These are phyloP conservation scores for Ceratocystis cacaofunesta DNA, from an alignment of 2,329 filamentous ascomycete species.

Conservation along the genomic window DNA sequence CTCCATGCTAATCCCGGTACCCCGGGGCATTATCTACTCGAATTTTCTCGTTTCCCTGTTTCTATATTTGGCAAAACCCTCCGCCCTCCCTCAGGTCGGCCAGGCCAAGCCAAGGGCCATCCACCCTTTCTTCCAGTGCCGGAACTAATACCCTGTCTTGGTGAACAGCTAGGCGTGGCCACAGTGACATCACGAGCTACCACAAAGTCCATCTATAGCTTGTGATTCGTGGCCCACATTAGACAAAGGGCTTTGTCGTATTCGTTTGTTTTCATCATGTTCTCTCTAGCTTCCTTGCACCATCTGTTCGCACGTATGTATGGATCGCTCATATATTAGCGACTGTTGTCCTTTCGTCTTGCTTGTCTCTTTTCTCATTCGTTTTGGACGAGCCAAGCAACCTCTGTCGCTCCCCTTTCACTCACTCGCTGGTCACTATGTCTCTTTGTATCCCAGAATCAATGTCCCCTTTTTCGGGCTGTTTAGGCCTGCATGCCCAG, in stretches of 20 bases:
- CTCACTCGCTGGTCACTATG: too few relatives aligned
- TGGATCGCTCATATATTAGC: too few relatives aligned
- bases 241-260: background rate
- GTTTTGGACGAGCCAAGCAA: too few relatives aligned
- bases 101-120: background rate
- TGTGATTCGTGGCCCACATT: background rate
- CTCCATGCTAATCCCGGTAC: background rate
- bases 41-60: background rate
- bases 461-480: too few relatives aligned
- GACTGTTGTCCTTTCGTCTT: too few relatives aligned
- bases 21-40: too few relatives aligned
- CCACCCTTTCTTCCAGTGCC: background rate
- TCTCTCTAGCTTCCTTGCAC: background rate
- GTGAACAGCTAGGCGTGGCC: background rate
- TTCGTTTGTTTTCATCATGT: background rate
- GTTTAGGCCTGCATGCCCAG: too few relatives aligned
- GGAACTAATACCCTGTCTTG: background rate
- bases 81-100: constrained; percentile 1
- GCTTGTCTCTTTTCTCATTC: too few relatives aligned
- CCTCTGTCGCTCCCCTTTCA: too few relatives aligned
- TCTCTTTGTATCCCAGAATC: too few relatives aligned
- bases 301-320: background rate
- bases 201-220: background rate
- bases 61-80: constrained; percentile 4
- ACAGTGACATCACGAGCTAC: background rate